These are phyloP conservation scores for Xerocomellus chrysenteron DNA, from an alignment of 768 basidiomycete genomes.

Conservation along the genomic window DNA sequence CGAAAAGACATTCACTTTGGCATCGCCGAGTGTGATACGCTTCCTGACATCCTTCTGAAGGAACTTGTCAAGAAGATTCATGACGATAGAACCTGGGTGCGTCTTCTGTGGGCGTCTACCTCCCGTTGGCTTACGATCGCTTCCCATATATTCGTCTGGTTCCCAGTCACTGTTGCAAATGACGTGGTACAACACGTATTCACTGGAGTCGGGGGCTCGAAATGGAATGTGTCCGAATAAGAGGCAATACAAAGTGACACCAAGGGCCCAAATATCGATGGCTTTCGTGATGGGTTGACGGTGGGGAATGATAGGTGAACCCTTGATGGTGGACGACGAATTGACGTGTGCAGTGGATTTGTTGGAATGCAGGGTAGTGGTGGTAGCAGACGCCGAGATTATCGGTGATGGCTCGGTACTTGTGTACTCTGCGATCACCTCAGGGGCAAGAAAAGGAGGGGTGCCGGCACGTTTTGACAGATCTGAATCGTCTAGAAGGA, in stretches of 20 bases:
- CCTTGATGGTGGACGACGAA: constrained; percentile 30
- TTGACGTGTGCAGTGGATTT: constrained; percentile 31
- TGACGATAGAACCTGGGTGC: constrained; percentile 59
- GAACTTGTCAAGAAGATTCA: constrained; percentile 70
- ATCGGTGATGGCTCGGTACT: constrained; percentile 36
- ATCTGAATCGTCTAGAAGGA: constrained; percentile 81
- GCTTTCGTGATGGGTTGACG: constrained; percentile 77
- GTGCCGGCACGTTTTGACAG: constrained; percentile 91
- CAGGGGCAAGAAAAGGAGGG: constrained; percentile 95
- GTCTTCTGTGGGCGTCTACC: constrained; percentile 49
- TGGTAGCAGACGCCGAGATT: constrained; percentile 32
- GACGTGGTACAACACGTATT: constrained; percentile 76
- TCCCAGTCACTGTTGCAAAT: constrained; percentile 79
- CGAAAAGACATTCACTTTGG: constrained; percentile 59
- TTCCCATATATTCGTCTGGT: constrained; percentile 68
- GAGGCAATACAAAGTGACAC: constrained; percentile 92
- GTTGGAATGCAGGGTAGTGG: constrained; percentile 31
- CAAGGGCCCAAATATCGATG: constrained; percentile 97
- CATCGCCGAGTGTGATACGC: constrained; percentile 75
- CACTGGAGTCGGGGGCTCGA: constrained; percentile 49
- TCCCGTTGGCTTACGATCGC: constrained; percentile 62
- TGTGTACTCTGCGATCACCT: constrained; percentile 74
- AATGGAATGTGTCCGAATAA: constrained; percentile 89
- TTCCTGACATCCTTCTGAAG: constrained; percentile 76
- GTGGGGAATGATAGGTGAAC: constrained; percentile 19